Evolutionary conservation across 1,139 yeast species (phyloP).

Genomic region (Sugiyamaella xylanicola): DNA sequence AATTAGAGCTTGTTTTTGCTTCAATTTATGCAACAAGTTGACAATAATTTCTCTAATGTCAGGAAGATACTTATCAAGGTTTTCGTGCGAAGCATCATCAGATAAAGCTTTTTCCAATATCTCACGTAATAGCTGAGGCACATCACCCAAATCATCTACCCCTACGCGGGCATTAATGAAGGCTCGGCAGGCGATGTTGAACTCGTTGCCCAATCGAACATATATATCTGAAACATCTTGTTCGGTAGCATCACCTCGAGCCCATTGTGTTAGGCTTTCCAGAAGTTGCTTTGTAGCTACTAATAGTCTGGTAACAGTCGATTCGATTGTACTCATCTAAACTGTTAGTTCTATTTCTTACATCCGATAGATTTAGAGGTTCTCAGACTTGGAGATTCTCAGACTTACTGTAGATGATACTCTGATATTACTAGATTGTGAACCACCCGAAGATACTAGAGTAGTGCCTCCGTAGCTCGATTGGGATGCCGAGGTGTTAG

Average conservation of each 20-base stretch:
- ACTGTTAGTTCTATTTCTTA: background rate
- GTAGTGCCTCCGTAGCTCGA: background rate
- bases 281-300: constrained; percentile 88
- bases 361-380: background rate
- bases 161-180: constrained; percentile 70
- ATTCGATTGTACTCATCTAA: constrained; percentile 66
- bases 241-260: constrained; percentile 74
- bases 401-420: constrained; percentile 13
- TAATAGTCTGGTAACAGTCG: constrained; percentile 77
- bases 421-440: background rate
- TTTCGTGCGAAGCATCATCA: constrained; percentile 82
- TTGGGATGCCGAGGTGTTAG: background rate
- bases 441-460: background rate
- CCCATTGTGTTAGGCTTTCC: constrained; percentile 90
- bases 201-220: constrained; percentile 91
- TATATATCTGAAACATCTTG: constrained; percentile 87
- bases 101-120: constrained; percentile 86
- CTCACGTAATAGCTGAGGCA: constrained; percentile 68
- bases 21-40: constrained; percentile 73
- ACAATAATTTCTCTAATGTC: constrained; percentile 86
- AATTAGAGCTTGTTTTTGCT: constrained; percentile 61
- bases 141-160: constrained; percentile 70
- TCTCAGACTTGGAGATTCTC: too few species aligned
- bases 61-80: constrained; percentile 79
- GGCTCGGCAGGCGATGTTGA: constrained; percentile 79